Evolutionary conservation across 257 asterid species (phyloP), one percentile per base, ranked within the genome.

Genomic region (Solanum bukasovii): DNA sequence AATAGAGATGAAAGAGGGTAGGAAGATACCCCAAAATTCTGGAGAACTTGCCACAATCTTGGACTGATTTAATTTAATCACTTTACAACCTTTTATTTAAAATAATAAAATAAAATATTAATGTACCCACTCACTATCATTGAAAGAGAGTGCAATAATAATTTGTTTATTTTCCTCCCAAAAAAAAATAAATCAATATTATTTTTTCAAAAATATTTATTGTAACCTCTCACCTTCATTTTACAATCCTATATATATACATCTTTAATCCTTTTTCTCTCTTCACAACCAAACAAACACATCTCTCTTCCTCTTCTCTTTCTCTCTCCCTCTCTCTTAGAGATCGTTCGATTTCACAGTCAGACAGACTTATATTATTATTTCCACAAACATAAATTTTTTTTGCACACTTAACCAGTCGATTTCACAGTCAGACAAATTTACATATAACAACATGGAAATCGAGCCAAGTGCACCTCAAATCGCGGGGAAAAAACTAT

Each of bases 401-500:
- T 20, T 59, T 56, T 18, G 0, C 9, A 16, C 9, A 16, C 23
- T 21, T 52, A 44, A 46, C 5, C 12, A 20, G 5, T 56, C 65
- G 65, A 56, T 20, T 18, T 33, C 21, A 75, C 2, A 75, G 2
- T n/a, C 4, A 78, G n/a, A 25, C 5, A 78, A 5, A 13, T 20
- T n/a, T 79, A 42, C 27, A 42, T 11, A 68, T 8, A 68, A 27
- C 9, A 70, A 13, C 0, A 91, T 92, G 93, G 92, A 91, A 63
- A 84, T 92, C 5, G 94, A 90, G 59, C 90, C 86, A 78, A 71
- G 59, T 6, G 12, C 74, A 3, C 86, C 90, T 52, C 88, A 34
- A 29, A 33, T 86, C 9, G 56, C 35, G 20, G 90, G 87, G 31
- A 90, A 92, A 40, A 90, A 90, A 37, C 44, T 91, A 20, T 87